A percentile compares a stretch with the other conserved stretches of the same genome.
phyloP scores from a whole-genome alignment of 2,329 filamentous ascomycete genomes.

The Diaporthe ilicicola region DNA sequence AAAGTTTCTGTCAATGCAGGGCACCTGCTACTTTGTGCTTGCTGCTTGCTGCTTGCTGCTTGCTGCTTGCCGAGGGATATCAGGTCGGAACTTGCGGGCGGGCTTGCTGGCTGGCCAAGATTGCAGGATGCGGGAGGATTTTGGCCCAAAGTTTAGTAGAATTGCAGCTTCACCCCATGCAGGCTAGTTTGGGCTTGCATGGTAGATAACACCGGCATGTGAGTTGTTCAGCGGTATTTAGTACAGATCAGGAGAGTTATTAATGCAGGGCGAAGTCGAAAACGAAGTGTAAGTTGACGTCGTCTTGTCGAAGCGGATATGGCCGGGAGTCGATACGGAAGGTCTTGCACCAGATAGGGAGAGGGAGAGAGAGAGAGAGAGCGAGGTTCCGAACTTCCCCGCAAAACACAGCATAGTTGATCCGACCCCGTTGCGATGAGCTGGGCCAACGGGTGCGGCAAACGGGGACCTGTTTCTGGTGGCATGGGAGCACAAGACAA shows the following conservation, averaged over 20 bases:
- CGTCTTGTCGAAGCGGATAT: conserved; percentile 2
- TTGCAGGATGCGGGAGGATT: conserved; percentile 24
- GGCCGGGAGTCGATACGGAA: neutral
- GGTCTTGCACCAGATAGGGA: neutral
- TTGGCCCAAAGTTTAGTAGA: conserved; percentile 14
- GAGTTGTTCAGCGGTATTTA: neutral
- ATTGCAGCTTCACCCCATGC: conserved; percentile 7
- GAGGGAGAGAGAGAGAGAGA: neutral
- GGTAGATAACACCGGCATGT: neutral
- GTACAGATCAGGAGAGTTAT: neutral
- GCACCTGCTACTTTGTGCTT: too few species aligned
- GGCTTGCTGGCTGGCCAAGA: neutral
- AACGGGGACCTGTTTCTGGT: neutral
- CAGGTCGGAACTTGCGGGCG: neutral
- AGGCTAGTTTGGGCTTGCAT: neutral
- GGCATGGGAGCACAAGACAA: conserved; percentile 19
- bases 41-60: neutral
- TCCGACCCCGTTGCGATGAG: neutral
- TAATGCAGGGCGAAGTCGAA: neutral
- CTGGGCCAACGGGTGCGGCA: conserved; percentile 1
- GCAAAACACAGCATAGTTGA: conserved; percentile 6
- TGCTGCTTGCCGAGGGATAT: conserved; percentile 1
- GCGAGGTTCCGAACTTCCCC: conserved; percentile 12
- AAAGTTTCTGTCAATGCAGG: neutral
- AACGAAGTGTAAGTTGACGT: neutral